Evolutionary conservation across 2,329 filamentous ascomycete genomes (phyloP).

Genomic region (Cladophialophora chaetospira): DNA sequence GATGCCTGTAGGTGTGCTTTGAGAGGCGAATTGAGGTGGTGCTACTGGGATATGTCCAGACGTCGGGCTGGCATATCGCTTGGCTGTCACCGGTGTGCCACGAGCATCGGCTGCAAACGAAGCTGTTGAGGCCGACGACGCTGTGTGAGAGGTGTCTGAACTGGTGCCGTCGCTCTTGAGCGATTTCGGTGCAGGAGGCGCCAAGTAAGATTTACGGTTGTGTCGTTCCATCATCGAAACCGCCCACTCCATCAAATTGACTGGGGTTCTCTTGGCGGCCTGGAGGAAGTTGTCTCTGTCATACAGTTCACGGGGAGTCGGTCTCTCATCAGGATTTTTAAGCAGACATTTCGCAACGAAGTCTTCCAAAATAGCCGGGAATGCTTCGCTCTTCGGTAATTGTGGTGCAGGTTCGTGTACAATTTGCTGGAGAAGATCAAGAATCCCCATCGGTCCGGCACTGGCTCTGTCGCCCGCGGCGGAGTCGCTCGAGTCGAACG

Average conservation of each 20-base stretch:
- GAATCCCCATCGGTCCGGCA: slow-evolving; percentile 81
- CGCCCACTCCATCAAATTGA: slow-evolving; percentile 91
- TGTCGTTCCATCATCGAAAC: slow-evolving; percentile 90
- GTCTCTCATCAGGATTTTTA: slow-evolving; percentile 84
- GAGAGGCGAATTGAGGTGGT: slow-evolving; percentile 39
- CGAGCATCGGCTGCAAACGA: slow-evolving; percentile 44
- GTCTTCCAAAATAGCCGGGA: slow-evolving; percentile 90
- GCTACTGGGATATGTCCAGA: slow-evolving; percentile 71
- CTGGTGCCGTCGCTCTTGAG: slow-evolving; percentile 59
- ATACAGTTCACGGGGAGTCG: slow-evolving; percentile 90
- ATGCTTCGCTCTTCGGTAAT: slow-evolving; percentile 94
- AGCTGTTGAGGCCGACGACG: slow-evolving; percentile 30
- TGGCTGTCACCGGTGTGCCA: slow-evolving; percentile 30
- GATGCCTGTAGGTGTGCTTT: slow-evolving; percentile 31
- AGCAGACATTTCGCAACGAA: slow-evolving; percentile 95
- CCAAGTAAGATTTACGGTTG: slow-evolving; percentile 92
- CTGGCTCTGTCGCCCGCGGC: slow-evolving; percentile 68
- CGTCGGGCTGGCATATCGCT: slow-evolving; percentile 60
- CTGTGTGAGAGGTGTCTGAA: slow-evolving; percentile 36
- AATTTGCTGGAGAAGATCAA: slow-evolving; percentile 95
- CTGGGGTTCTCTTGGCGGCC: slow-evolving; percentile 93
- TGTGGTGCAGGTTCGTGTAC: slow-evolving; percentile 93
- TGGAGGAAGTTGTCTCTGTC: slow-evolving; percentile 93
- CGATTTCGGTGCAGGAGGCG: slow-evolving; percentile 76
- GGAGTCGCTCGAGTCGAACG: slow-evolving; percentile 81